A percentile compares a stretch with the other conserved stretches of the same genome.
Conservation (phyloP, 306 rosid species). For the Fragaria nilgerrensis region DNA sequence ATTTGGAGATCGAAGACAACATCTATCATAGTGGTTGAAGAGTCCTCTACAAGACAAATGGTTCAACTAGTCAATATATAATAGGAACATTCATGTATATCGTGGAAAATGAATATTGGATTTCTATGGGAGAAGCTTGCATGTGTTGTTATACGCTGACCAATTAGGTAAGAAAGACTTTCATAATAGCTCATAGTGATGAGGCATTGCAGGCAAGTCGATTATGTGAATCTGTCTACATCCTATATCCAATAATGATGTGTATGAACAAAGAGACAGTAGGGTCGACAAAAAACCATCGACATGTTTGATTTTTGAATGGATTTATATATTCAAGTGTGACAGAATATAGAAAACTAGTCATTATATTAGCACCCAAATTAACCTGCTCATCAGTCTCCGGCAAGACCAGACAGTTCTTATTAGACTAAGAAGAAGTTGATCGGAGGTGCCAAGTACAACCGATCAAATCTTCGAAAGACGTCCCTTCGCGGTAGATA, state of each 20-base stretch:
- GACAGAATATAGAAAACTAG: too few relatives aligned
- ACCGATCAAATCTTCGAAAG: too few relatives aligned
- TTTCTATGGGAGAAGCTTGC: not conserved
- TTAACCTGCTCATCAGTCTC: not conserved
- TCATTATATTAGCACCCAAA: too few relatives aligned
- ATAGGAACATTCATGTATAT: too few relatives aligned
- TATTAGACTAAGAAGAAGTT: not conserved
- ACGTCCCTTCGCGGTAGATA: too few relatives aligned
- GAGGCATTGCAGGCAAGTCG: not conserved
- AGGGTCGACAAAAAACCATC: not conserved
- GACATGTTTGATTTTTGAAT: not conserved
- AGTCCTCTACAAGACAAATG: not conserved
- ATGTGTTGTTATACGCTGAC: not conserved
- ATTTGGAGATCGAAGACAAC: slow-evolving; percentile 5
- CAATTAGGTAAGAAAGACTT: too few relatives aligned
- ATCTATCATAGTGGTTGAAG: slow-evolving; percentile 17
- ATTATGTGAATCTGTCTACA: not conserved
- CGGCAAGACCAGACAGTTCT: not conserved
- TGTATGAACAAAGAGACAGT: too few relatives aligned
- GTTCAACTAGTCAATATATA: not conserved
- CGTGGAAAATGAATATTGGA: not conserved
- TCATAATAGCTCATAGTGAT: too few relatives aligned
- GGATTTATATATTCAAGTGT: too few relatives aligned
- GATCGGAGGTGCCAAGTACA: too few relatives aligned
- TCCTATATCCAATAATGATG: not conserved